phyloP scores from a whole-genome alignment of 163 green algal genomes.

The Botryococcus braunii region DNA sequence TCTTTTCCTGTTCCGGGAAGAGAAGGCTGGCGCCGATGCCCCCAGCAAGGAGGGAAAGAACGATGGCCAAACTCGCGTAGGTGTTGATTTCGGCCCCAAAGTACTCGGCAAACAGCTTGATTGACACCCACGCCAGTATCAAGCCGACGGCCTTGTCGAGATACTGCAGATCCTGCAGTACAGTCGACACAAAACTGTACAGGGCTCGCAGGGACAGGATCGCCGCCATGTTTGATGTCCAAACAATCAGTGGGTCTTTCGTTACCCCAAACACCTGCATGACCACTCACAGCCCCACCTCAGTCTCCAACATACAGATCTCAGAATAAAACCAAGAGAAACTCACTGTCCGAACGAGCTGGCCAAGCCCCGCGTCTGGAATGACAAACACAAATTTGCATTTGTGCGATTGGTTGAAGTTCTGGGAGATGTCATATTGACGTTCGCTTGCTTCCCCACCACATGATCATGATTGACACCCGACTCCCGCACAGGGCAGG shows the following conservation, averaged over 20 bases:
- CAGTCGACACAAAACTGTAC: constrained; percentile 67
- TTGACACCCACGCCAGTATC: constrained; percentile 81
- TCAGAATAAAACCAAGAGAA: too few species aligned
- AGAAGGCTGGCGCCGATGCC: constrained; percentile 53
- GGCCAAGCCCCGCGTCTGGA: too few species aligned
- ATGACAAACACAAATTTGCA: too few species aligned
- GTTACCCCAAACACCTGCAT: constrained; percentile 85
- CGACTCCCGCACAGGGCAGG: too few species aligned
- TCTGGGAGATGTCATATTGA: too few species aligned
- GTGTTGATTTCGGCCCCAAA: constrained; percentile 62
- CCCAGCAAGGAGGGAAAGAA: constrained; percentile 38
- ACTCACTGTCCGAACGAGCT: too few species aligned
- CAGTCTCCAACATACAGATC: too few species aligned
- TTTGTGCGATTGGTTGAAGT: too few species aligned
- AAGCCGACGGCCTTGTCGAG: constrained; percentile 78
- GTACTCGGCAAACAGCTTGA: constrained; percentile 74
- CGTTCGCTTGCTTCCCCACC: too few species aligned
- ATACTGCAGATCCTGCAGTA: constrained; percentile 54
- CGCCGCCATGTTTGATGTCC: constrained; percentile 84
- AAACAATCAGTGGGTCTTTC: constrained; percentile 88
- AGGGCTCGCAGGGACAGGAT: constrained; percentile 74
- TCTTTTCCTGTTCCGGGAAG: constrained; percentile 1
- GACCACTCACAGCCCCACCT: too few species aligned
- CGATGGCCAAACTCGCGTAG: constrained; percentile 54
- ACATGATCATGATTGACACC: too few species aligned